A percentile compares a stretch with the other conserved stretches of the same genome.
phyloP scores from a whole-genome alignment of 2,329 filamentous ascomycete species.

The Trichoderma asperellum region DNA sequence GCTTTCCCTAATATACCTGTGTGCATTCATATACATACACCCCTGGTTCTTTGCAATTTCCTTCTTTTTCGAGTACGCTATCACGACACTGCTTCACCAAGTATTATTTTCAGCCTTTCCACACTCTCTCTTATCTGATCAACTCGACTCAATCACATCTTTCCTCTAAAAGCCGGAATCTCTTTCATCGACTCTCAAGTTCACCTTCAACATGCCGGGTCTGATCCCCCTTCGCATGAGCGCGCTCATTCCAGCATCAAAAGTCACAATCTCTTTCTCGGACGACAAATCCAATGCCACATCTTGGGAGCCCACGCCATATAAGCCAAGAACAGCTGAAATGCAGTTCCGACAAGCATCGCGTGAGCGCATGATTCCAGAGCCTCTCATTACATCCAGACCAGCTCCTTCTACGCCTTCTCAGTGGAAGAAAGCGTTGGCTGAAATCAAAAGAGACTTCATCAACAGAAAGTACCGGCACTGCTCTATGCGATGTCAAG shows the following conservation, averaged over 20 bases:
- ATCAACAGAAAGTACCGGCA: slow-evolving; percentile 55
- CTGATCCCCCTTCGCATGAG: slow-evolving; percentile 42
- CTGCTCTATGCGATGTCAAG: slow-evolving; percentile 57
- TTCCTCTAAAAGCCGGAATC: neutral
- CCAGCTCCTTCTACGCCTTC: slow-evolving; percentile 48
- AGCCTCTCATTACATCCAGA: slow-evolving; percentile 34
- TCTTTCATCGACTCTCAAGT: neutral
- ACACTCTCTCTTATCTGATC: neutral
- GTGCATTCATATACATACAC: neutral
- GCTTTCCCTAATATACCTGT: neutral
- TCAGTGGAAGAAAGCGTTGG: slow-evolving; percentile 57
- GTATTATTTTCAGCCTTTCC: neutral
- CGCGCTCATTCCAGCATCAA: slow-evolving; percentile 21
- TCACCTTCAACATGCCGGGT: slow-evolving; percentile 36
- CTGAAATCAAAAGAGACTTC: slow-evolving; percentile 60
- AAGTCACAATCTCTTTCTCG: slow-evolving; percentile 16
- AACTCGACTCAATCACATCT: neutral
- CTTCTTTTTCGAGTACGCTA: slow-evolving; percentile 5
- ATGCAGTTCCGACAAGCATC: neutral
- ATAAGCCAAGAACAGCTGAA: neutral
- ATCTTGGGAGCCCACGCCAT: neutral
- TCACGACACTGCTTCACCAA: neutral
- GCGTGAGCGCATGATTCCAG: slow-evolving; percentile 29
- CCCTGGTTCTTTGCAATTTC: neutral
- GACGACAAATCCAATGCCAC: slow-evolving; percentile 13